Base-by-base conservation (phyloP, 2,329 filamentous ascomycete genomes). In the Colletotrichum lupini region DNA sequence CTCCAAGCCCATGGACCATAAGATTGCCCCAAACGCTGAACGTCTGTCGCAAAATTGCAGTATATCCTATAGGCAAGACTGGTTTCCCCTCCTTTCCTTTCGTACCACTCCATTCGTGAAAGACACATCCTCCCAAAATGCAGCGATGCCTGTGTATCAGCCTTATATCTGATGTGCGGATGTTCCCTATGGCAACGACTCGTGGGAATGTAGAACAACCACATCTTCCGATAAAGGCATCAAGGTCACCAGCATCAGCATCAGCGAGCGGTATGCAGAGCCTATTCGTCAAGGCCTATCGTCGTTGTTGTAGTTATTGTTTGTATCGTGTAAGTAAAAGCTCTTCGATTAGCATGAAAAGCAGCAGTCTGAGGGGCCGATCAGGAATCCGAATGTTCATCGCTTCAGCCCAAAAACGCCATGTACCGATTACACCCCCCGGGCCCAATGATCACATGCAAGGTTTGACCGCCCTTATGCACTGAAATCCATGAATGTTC, bases 381-480 rank as follows among this genome's bases (percentile, higher is more conserved):
- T 62, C 68, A 72, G 62, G 72, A 61, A 61, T 63, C 57, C 62
- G 56, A 72, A 67, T 58, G 63, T 65, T 74, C 73, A 66, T 74
- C 72, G 67, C 62, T 67, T 63, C 35, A 62, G 67, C 62, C 71
- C 73, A 67, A 72, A 75, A 75, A 75, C 73, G 73, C 73, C 73
- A 59, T 70, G 61, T 75, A 56, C 73, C 62, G 16, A 67, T 52
- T 74, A 74, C 67, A 67, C 71, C 73, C 19, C 42, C 62, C 58
- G 16, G 32, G 32, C 60, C n/a, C 65, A 62, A 72, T 59, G 52
- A 67, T 68, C 71, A 70, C 73, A 75, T 75, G 71, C 73, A 74
- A 70, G 70, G 67, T 42, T 49, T 66, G 67, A 74, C 73, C 71
- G 71, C 71, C 73, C 73, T 46, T 75, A 74, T 75, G 73, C 73